Evolutionary conservation across 2,329 filamentous ascomycete genomes (phyloP).

Genomic region (Pezicula rhizophila): DNA sequence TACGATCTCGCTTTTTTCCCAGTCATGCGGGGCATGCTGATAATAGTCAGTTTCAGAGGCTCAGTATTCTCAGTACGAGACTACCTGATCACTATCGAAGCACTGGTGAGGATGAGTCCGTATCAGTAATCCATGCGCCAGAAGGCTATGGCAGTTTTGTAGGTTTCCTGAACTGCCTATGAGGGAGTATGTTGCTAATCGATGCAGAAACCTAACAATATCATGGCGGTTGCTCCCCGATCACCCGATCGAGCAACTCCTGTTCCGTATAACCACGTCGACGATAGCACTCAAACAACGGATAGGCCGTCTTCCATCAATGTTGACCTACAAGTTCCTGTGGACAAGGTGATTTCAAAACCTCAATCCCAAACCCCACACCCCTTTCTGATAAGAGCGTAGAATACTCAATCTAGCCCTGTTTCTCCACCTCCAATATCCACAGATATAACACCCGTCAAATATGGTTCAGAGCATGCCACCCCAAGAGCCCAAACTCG

Average conservation of each 20-base stretch:
- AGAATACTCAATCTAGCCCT: constrained; percentile 23
- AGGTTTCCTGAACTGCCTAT: constrained; percentile 24
- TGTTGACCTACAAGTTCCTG: constrained; percentile 16
- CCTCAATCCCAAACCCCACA: neutral
- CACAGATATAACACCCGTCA: constrained; percentile 62
- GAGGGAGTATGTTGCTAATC: constrained; percentile 8
- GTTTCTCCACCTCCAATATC: constrained; percentile 63
- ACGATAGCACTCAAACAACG: neutral
- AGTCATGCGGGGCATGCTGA: constrained; percentile 11
- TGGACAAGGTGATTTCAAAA: constrained; percentile 21
- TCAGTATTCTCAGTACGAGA: constrained; percentile 39
- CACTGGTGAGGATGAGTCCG: constrained; percentile 65
- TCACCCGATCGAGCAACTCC: constrained; percentile 24
- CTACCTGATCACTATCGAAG: constrained; percentile 52
- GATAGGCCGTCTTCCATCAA: constrained; percentile 6
- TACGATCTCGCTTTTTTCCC: constrained; percentile 4
- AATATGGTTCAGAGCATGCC: constrained; percentile 61
- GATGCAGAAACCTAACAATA: constrained; percentile 8
- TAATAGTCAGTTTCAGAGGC: constrained; percentile 22
- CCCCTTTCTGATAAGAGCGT: neutral
- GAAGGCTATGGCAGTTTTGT: constrained; percentile 79
- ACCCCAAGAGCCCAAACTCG: constrained; percentile 82
- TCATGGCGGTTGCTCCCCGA: constrained; percentile 5
- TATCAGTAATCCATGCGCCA: constrained; percentile 88
- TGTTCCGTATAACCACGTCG: constrained; percentile 22